phyloP scores from a whole-genome alignment of 805 yeast species.

The Zygotorulaspora danielsina region DNA sequence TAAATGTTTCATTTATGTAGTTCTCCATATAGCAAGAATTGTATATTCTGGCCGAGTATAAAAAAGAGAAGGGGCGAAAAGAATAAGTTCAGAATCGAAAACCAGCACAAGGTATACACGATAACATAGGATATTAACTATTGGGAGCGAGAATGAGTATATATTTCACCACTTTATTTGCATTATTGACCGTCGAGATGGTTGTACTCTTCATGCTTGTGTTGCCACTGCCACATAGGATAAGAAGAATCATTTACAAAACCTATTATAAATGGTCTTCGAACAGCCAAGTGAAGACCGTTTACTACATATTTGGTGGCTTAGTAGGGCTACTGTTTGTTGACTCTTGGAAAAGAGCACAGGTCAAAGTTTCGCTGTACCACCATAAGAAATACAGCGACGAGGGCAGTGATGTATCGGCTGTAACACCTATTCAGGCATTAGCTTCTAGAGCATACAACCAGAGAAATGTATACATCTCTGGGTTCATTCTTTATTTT shows the following conservation, averaged over 20 bases:
- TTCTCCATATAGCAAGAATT: constrained; percentile 2
- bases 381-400: constrained; percentile 23
- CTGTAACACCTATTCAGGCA: constrained; percentile 43
- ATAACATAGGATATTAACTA: too few relatives aligned
- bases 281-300: constrained; percentile 43
- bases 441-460: constrained; percentile 58
- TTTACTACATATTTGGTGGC: constrained; percentile 39
- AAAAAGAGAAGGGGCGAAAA: constrained; percentile 3
- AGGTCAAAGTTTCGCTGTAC: constrained; percentile 29
- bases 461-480: constrained; percentile 58
- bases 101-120: too few relatives aligned
- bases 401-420: constrained; percentile 26
- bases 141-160: constrained; percentile 29
- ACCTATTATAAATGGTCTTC: constrained; percentile 35
- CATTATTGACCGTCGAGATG: constrained; percentile 52
- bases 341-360: constrained; percentile 50
- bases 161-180: constrained; percentile 40
- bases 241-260: constrained; percentile 44
- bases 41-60: background rate
- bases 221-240: constrained; percentile 49
- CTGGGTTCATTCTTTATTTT: constrained; percentile 59
- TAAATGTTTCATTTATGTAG: too few relatives aligned
- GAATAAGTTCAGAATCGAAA: background rate
- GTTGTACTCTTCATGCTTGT: constrained; percentile 43
- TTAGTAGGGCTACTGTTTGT: constrained; percentile 48